phyloP scores from a whole-genome alignment of 306 rosid genomes.

The Acacia melanoxylon region DNA sequence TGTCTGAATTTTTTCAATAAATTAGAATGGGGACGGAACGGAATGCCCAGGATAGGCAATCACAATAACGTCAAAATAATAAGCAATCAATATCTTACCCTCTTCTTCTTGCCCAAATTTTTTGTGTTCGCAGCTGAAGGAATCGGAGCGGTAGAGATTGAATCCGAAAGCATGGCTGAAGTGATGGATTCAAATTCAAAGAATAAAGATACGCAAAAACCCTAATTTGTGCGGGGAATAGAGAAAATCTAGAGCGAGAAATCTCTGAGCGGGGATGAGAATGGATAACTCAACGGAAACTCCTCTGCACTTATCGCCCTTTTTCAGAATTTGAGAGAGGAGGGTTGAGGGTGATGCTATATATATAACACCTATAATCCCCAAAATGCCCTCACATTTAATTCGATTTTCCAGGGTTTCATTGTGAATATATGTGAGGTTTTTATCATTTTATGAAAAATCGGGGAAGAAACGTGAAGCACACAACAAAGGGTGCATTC shows the following conservation, averaged over 20 bases:
- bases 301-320: slow-evolving; percentile 67
- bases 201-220: slow-evolving; percentile 49
- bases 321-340: not conserved
- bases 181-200: slow-evolving; percentile 38
- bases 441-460: not conserved
- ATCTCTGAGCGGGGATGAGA: slow-evolving; percentile 25
- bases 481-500: not conserved
- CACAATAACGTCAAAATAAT: not conserved
- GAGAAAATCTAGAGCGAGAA: slow-evolving; percentile 44
- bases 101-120: slow-evolving; percentile 90
- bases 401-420: slow-evolving; percentile 2
- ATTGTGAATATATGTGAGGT: not conserved
- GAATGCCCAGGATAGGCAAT: not conserved
- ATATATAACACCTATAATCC: not conserved
- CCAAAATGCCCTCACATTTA: slow-evolving; percentile 25
- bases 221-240: slow-evolving; percentile 45
- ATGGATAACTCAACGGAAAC: slow-evolving; percentile 69
- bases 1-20: slow-evolving; percentile 47
- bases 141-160: slow-evolving; percentile 61
- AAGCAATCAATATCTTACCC: slow-evolving; percentile 49
- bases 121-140: slow-evolving; percentile 65
- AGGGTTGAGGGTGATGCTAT: slow-evolving; percentile 35
- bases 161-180: slow-evolving; percentile 78
- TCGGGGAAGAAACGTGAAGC: slow-evolving; percentile 22
- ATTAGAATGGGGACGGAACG: not conserved